phyloP scores from a whole-genome alignment of 2,329 filamentous ascomycete species.

The Cercospora citrullina region DNA sequence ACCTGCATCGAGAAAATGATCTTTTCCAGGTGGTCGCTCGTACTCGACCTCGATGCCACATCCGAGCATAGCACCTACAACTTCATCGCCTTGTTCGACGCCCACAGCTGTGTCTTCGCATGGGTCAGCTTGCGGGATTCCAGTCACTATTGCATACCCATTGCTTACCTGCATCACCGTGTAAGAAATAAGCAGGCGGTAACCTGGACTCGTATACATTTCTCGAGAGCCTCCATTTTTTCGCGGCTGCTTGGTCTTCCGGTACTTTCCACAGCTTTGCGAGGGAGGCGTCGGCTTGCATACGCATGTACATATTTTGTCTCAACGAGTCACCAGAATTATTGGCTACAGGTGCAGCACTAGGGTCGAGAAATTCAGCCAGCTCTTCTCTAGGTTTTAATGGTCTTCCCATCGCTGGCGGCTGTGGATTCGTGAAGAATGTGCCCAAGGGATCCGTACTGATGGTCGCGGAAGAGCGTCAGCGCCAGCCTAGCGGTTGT shows the following conservation, averaged over 20 bases:
- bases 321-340: slow-evolving; percentile 22
- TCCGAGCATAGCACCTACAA: slow-evolving; percentile 34
- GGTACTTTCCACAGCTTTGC: slow-evolving; percentile 30
- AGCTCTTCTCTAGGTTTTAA: slow-evolving; percentile 23
- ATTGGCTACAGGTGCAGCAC: slow-evolving; percentile 29
- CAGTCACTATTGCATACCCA: neutral
- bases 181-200: slow-evolving; percentile 35
- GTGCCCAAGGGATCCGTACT: slow-evolving; percentile 35
- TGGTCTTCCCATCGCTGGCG: slow-evolving; percentile 25
- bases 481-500: neutral
- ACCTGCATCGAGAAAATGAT: slow-evolving; percentile 34
- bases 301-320: slow-evolving; percentile 32
- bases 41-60: slow-evolving; percentile 32
- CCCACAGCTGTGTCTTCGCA: slow-evolving; percentile 30
- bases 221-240: slow-evolving; percentile 32
- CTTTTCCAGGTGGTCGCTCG: slow-evolving; percentile 31
- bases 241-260: slow-evolving; percentile 20
- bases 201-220: slow-evolving; percentile 29
- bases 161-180: slow-evolving; percentile 33
- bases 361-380: slow-evolving; percentile 28
- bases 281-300: slow-evolving; percentile 34
- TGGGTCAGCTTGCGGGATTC: neutral
- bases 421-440: slow-evolving; percentile 36
- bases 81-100: slow-evolving; percentile 36
- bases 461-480: neutral